Percentiles rank a stretch among this genome's conserved stretches.
These are phyloP conservation scores for Pinguiococcus pyrenoidosus DNA, from an alignment of 108 stramenopile genomes.

Conservation along the genomic window DNA sequence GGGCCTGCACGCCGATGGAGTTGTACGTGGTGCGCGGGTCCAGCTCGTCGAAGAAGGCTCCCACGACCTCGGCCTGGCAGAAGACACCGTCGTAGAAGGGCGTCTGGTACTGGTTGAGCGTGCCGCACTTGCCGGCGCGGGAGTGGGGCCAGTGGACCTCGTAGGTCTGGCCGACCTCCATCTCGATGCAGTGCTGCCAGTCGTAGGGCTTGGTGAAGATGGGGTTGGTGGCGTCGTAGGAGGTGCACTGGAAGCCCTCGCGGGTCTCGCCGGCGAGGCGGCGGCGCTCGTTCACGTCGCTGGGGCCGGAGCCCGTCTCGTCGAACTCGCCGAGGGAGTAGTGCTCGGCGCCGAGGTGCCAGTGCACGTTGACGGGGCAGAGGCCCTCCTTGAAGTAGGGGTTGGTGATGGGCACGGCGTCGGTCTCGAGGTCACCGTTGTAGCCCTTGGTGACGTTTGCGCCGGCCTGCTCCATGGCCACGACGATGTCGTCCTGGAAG, in stretches of 20 bases:
- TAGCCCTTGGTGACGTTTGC: conserved; percentile 44
- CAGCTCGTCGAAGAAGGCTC: conserved; percentile 8
- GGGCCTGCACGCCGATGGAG: conserved; percentile 44
- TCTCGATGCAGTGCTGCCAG: conserved; percentile 35
- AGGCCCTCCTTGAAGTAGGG: conserved; percentile 28
- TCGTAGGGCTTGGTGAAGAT: conserved; percentile 11
- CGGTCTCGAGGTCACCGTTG: conserved; percentile 11
- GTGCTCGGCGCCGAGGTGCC: conserved; percentile 60
- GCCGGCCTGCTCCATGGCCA: conserved; percentile 29
- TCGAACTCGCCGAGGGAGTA: conserved; percentile 47
- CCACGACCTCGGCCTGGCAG: conserved; percentile 17
- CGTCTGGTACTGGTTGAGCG: conserved; percentile 42
- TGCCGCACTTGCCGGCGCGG: conserved; percentile 22
- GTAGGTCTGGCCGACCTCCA: conserved; percentile 29
- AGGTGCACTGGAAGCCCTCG: conserved; percentile 26
- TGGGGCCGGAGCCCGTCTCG: no score
- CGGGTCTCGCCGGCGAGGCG: no score
- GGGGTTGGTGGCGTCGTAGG: conserved; percentile 23
- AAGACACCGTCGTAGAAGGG: conserved; percentile 45
- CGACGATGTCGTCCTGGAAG: no score
- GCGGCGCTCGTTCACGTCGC: no score
- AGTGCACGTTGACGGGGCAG: conserved; percentile 58
- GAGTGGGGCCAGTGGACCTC: conserved; percentile 45
- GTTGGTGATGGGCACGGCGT: conserved; percentile 29
- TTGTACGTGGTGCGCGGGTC: background rate